Conservation (phyloP, 129 eudicot species). For the Flaveria trinervia region DNA sequence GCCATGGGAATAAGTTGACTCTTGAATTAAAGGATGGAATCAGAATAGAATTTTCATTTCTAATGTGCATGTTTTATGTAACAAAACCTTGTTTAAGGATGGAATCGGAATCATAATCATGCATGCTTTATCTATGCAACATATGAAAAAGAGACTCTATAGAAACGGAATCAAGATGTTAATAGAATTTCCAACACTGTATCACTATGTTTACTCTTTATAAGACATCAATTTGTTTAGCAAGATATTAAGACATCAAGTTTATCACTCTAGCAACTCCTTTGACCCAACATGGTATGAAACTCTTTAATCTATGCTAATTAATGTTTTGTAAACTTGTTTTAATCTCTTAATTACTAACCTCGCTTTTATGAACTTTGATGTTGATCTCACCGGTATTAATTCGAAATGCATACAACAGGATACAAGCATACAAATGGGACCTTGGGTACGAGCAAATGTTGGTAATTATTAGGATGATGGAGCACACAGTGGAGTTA, state of each 20-base stretch:
- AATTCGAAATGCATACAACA: neutral
- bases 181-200: neutral
- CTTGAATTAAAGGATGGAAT: too few species aligned
- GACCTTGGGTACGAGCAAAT: conserved; percentile 62
- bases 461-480: conserved; percentile 63
- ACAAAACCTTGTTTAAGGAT: neutral
- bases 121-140: neutral
- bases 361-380: neutral
- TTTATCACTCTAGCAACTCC: neutral
- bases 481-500: conserved; percentile 50
- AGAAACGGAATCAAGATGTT: neutral
- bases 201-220: neutral
- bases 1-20: too few species aligned
- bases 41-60: too few species aligned
- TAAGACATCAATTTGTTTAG: neutral
- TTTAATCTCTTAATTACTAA: neutral
- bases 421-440: conserved; percentile 38
- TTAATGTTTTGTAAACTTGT: neutral
- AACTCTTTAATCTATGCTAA: neutral
- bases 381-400: too few species aligned
- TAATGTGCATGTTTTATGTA: conserved; percentile 1
- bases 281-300: neutral
- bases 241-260: neutral
- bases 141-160: neutral
- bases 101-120: neutral